Base-by-base conservation (phyloP, 2,329 filamentous ascomycete genomes). In the Fusarium mexicanum region DNA sequence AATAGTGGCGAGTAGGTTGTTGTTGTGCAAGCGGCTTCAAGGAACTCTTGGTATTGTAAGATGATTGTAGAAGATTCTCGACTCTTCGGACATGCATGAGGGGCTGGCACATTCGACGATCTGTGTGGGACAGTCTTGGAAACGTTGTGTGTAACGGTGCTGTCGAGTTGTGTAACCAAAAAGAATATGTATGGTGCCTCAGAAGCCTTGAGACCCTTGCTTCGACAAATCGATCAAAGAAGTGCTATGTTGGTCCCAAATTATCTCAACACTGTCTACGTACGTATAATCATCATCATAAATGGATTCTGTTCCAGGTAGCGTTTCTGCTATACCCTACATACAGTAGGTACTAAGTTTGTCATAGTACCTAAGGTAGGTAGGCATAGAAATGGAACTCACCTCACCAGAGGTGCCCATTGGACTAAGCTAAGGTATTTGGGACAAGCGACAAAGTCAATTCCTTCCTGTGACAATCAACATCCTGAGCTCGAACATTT, bases 1-100 rank as follows among this genome's bases (percentile, higher is more conserved):
- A 51, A 61, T 31, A 22, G 53, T 14, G 41, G 65, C n/a, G 31
- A 38, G 31, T 35, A 22, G 26, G 35, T n/a, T 47, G 35, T n/a
- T 51, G 35, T 20, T 47, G 35, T 54, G 53, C 55, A 70, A 70
- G 33, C 43, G 26, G 26, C 26, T 29, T 29, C 22, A 40, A 43
- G 10, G 40, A 29, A 16, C 41, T 65, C 44, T 47, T 40, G n/a
- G 33, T 54, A 31, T 43, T 54, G 41, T 43, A 37, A 38, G 53
- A 73, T 48, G 70, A 43, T 33, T 38, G 44, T 14, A 61, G 64
- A 67, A 24, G 48, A 51, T 73, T 77, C 74, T 74, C 69, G 74
- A 70, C 64, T 43, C 43, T 71, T 72, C 64, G 41, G 24, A 38
- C 41, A 22, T 54, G 37, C 41, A 22, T 54, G 37, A 60, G 61